These are phyloP conservation scores for Arctium lappa DNA, from an alignment of 129 eudicot species.

Conservation along the genomic window DNA sequence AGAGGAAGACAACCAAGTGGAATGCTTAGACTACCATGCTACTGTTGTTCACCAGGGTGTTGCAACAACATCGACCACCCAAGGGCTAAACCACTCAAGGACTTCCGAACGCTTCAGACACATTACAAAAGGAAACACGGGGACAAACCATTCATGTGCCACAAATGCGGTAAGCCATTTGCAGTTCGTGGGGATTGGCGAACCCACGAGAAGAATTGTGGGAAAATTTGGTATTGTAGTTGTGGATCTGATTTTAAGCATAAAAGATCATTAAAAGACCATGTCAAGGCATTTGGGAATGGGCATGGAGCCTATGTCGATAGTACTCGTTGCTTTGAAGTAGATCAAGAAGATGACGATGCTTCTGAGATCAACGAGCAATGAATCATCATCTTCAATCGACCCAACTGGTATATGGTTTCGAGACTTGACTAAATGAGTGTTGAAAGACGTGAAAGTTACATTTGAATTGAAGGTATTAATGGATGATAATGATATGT, in stretches of 20 bases:
- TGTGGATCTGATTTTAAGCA: constrained; percentile 90
- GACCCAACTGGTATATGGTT: neutral
- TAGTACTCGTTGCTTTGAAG: constrained; percentile 1
- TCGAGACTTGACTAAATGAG: neutral
- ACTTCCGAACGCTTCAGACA: constrained; percentile 74
- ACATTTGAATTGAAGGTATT: neutral
- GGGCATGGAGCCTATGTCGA: constrained; percentile 56
- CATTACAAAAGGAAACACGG: constrained; percentile 89
- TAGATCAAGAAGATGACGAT: constrained; percentile 13
- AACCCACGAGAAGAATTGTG: constrained; percentile 67
- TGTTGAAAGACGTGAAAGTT: neutral
- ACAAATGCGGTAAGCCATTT: constrained; percentile 65
- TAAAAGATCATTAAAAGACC: constrained; percentile 80
- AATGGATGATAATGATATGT: neutral
- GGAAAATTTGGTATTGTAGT: constrained; percentile 69
- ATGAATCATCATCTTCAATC: neutral
- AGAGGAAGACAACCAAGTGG: constrained; percentile 60
- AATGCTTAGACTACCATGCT: constrained; percentile 66
- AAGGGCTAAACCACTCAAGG: constrained; percentile 74
- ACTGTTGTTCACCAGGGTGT: constrained; percentile 84
- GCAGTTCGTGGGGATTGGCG: constrained; percentile 90
- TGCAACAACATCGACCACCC: constrained; percentile 84
- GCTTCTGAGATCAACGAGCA: constrained; percentile 23
- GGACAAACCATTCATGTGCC: constrained; percentile 52
- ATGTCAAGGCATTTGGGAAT: constrained; percentile 64